phyloP scores from a whole-genome alignment of 1,284 basidiomycete genomes.

The Takashimella koratensis region DNA sequence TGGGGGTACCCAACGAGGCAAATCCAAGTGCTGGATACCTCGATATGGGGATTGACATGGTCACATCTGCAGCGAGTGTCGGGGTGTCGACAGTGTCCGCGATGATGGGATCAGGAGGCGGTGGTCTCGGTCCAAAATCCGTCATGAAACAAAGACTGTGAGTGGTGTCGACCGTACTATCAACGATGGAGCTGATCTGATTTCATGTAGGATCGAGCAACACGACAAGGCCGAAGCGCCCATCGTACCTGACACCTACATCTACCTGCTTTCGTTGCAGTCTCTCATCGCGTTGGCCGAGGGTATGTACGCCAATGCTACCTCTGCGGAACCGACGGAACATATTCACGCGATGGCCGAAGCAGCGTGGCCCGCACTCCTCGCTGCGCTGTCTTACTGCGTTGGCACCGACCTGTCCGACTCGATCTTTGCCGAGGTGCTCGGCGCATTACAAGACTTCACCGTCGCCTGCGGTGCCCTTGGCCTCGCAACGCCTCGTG shows the following conservation, averaged over 20 bases:
- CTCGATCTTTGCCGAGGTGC: constrained; percentile 64
- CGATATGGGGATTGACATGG: constrained; percentile 73
- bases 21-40: constrained; percentile 47
- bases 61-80: constrained; percentile 74
- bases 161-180: constrained; percentile 23
- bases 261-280: constrained; percentile 86
- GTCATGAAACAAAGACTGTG: constrained; percentile 83
- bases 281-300: constrained; percentile 83
- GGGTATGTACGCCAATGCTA: constrained; percentile 69
- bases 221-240: constrained; percentile 94
- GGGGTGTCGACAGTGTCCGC: constrained; percentile 70
- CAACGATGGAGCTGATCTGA: background rate
- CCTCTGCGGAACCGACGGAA: constrained; percentile 53
- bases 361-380: constrained; percentile 80
- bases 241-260: constrained; percentile 82
- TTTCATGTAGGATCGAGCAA: constrained; percentile 73
- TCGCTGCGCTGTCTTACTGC: constrained; percentile 83
- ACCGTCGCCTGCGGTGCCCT: constrained; percentile 88
- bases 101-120: constrained; percentile 60
- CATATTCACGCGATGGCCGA: constrained; percentile 61
- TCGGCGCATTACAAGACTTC: constrained; percentile 74
- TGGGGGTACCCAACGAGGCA: constrained; percentile 56
- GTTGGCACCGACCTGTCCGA: constrained; percentile 80
- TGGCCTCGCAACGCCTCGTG: constrained; percentile 76
- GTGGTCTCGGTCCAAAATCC: constrained; percentile 67